Evolutionary conservation across 164 flowering plant genomes (phyloP).

Genomic region (Pachysandra terminalis): DNA sequence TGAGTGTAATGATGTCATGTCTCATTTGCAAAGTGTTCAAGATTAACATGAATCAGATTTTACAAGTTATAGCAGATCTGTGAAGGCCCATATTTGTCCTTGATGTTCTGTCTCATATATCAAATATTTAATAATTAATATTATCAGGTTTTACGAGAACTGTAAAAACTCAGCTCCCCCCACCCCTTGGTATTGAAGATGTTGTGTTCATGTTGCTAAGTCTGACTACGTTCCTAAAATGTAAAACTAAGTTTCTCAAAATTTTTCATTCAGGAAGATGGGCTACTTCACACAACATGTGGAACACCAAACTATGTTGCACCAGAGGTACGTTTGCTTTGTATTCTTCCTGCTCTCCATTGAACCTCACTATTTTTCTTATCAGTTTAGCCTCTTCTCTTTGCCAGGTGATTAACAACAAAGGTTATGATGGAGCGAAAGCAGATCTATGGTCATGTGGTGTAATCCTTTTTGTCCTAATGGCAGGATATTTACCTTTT

Average conservation of each 20-base stretch:
- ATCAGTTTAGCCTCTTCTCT: constrained; percentile 6
- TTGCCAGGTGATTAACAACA: constrained; percentile 74
- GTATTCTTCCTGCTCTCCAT: neutral
- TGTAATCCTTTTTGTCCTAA: constrained; percentile 86
- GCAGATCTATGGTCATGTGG: constrained; percentile 99
- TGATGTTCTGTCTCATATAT: too few species aligned
- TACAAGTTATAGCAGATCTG: neutral
- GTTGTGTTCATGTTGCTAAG: too few species aligned
- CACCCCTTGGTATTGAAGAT: too few species aligned
- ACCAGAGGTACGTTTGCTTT: constrained; percentile 69
- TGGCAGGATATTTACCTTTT: constrained; percentile 97
- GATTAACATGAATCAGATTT: too few species aligned
- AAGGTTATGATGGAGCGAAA: constrained; percentile 96
- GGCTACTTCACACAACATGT: constrained; percentile 91
- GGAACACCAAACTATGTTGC: constrained; percentile 99
- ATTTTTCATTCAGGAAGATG: constrained; percentile 67
- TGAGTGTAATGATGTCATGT: constrained; percentile 38
- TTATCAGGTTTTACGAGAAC: too few species aligned
- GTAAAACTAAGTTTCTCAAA: constrained; percentile 1
- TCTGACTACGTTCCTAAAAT: neutral
- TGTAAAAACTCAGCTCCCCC: too few species aligned
- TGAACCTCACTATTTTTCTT: neutral
- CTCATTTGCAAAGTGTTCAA: constrained; percentile 2
- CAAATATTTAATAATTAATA: too few species aligned
- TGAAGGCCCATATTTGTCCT: too few species aligned